phyloP scores from a whole-genome alignment of 2,329 filamentous ascomycete genomes.

The Penicillium brasilianum region DNA sequence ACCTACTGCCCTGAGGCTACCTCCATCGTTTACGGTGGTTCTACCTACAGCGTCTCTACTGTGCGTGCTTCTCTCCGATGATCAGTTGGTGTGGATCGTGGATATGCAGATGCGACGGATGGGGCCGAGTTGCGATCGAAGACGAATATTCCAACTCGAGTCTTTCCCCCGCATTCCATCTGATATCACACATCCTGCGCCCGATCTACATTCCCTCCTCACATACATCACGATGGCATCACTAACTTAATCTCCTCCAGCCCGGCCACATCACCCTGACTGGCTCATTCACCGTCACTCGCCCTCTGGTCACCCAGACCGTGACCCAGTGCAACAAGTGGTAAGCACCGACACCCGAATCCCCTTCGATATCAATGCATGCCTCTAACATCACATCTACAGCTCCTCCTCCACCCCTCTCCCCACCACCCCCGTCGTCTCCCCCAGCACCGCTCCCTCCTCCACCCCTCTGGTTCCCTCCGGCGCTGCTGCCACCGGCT shows the following conservation, averaged over 20 bases:
- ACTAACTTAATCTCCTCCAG: conserved; percentile 44
- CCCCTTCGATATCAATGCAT: neutral
- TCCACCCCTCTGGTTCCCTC: conserved; percentile 32
- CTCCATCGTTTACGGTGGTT: conserved; percentile 64
- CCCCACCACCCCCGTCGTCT: conserved; percentile 26
- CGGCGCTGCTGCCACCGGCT: conserved; percentile 20
- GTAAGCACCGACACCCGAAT: conserved; percentile 32
- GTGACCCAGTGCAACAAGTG: conserved; percentile 53
- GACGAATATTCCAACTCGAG: neutral
- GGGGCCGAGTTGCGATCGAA: neutral
- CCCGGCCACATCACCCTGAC: conserved; percentile 73
- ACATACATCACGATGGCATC: neutral
- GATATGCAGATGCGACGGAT: neutral
- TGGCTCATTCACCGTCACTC: conserved; percentile 70
- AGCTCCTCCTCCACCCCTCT: conserved; percentile 32
- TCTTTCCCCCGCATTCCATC: neutral
- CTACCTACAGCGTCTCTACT: conserved; percentile 72
- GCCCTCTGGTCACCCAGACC: conserved; percentile 59
- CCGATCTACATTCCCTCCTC: neutral
- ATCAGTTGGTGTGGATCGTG: neutral
- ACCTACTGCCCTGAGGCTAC: conserved; percentile 76
- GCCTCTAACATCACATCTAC: conserved; percentile 11
- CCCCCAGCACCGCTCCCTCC: conserved; percentile 15
- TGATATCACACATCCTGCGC: neutral
- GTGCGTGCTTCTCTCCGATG: conserved; percentile 45